Evolutionary conservation across 148 eudicot species (phyloP), one percentile per base, ranked within the genome.

Genomic region (Chenopodium album): DNA sequence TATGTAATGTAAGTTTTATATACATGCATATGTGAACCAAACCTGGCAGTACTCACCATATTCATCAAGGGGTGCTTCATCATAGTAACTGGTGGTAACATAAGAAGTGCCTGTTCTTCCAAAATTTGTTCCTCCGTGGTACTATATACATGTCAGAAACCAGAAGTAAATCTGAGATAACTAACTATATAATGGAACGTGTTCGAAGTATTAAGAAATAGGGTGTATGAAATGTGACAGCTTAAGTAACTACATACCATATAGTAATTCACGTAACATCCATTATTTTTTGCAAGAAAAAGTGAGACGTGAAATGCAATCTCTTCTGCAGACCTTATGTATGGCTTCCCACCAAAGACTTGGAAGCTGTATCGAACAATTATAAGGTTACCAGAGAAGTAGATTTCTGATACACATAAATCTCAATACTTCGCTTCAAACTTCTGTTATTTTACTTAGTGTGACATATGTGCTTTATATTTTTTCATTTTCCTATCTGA

Each of bases 21-120:
- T 6, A 41, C 9, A 32, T 22, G n/a, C 11, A 59, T 19, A 47
- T 67, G 34, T 32, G 71, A 74, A 20, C 56, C 9, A 54, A 54
- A 79, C 50, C 70, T 47, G 29, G 75, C 46, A 9, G 71, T 20
- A 62, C 89, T 79, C 83, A 85, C 92, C 92, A 77, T 90, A 90
- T 77, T 90, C 92, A 72, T 90, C 90, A 79, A 90, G 80, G 10
- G 92, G 92, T 52, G 92, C 92, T 85, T 88, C 87, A 82, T 90
- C 92, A 82, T 90, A 90, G 78, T 90, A 90, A 59, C 90, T 85
- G 26, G 92, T 88, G 77, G 56, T 88, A 41, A 90, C 73, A 86
- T 85, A 90, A 22, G 92, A 86, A 77, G 90, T 77, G n/a, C 87
- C 60, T 52, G 85, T 90, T 83, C 92, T 85, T 78, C 90, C 92